Conservation (phyloP, 108 stramenopile genomes). For the Nitzschia inconspicua region DNA sequence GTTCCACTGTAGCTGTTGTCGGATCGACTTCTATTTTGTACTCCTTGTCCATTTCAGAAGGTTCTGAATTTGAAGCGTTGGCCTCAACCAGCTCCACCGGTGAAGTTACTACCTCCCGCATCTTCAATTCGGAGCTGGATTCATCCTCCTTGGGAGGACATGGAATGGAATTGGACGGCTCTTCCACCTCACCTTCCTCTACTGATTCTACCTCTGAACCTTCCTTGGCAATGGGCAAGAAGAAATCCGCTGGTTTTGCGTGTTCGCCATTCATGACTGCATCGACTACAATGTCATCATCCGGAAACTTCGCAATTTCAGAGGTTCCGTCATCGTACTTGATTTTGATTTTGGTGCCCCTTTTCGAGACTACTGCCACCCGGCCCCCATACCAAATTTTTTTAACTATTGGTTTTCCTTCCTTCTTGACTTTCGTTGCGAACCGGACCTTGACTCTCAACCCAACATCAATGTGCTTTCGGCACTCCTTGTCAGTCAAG, state of each 20-base stretch:
- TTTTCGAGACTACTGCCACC: conserved; percentile 38
- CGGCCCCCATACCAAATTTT: conserved; percentile 78
- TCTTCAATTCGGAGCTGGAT: too few relatives aligned
- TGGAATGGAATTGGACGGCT: background rate
- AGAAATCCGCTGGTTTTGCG: conserved; percentile 19
- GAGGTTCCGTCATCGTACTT: conserved; percentile 84
- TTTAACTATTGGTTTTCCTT: conserved; percentile 45
- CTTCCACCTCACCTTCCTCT: conserved; percentile 8
- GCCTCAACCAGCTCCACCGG: too few relatives aligned
- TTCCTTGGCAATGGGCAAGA: conserved; percentile 30
- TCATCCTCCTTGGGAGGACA: too few relatives aligned
- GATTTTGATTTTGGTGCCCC: conserved; percentile 61
- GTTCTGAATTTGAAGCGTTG: too few relatives aligned
- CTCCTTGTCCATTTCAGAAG: too few relatives aligned
- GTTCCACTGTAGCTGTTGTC: too few relatives aligned
- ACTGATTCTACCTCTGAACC: background rate
- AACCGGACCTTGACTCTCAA: conserved; percentile 76
- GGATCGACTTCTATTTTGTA: too few relatives aligned
- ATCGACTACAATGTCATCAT: conserved; percentile 83
- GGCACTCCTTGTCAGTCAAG: conserved; percentile 31
- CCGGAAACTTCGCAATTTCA: conserved; percentile 78
- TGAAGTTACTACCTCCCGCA: too few relatives aligned
- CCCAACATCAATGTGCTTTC: conserved; percentile 41
- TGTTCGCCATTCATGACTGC: conserved; percentile 68
- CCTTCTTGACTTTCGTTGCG: conserved; percentile 45